Percentiles rank a stretch among this genome's conserved stretches.
Conservation (phyloP, 805 yeast genomes). For the Saccharomyces kudriavzevii region DNA sequence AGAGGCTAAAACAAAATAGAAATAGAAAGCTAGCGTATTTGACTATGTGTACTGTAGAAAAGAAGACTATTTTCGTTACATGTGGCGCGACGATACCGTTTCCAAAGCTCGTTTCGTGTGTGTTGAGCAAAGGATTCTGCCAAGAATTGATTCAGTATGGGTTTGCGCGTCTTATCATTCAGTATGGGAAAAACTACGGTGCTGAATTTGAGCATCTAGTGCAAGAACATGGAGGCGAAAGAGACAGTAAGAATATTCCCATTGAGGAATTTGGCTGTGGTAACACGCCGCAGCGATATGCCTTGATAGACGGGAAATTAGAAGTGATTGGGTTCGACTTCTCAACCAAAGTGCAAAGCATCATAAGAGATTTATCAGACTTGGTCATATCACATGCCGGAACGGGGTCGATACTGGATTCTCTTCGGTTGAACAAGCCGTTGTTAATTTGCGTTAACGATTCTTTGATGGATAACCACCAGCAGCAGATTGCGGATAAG, state of each 20-base stretch:
- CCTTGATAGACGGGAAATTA: slow-evolving; percentile 7
- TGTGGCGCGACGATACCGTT: slow-evolving; percentile 93
- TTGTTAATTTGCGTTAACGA: slow-evolving; percentile 67
- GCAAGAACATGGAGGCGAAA: not conserved
- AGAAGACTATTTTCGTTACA: slow-evolving; percentile 44
- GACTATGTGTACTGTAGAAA: not conserved
- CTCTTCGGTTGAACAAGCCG: slow-evolving; percentile 47
- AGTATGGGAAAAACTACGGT: slow-evolving; percentile 45
- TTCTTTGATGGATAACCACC: slow-evolving; percentile 80
- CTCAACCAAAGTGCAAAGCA: slow-evolving; percentile 34
- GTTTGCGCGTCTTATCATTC: slow-evolving; percentile 41
- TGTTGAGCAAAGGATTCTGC: slow-evolving; percentile 33
- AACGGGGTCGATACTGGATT: slow-evolving; percentile 85
- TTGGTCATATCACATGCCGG: slow-evolving; percentile 83
- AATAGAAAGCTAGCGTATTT: not conserved
- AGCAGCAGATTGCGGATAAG: slow-evolving; percentile 62
- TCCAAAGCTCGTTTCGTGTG: slow-evolving; percentile 42
- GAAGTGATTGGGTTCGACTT: slow-evolving; percentile 41
- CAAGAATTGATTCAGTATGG: slow-evolving; percentile 30
- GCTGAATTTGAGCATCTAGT: slow-evolving; percentile 12
- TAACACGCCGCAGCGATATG: not conserved
- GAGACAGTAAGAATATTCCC: not conserved
- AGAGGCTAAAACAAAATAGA: not conserved
- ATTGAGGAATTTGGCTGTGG: slow-evolving; percentile 1
- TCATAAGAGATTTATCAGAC: slow-evolving; percentile 38